Evolutionary conservation across 805 yeast genomes (phyloP).

Genomic region (Lipomyces japonicus): DNA sequence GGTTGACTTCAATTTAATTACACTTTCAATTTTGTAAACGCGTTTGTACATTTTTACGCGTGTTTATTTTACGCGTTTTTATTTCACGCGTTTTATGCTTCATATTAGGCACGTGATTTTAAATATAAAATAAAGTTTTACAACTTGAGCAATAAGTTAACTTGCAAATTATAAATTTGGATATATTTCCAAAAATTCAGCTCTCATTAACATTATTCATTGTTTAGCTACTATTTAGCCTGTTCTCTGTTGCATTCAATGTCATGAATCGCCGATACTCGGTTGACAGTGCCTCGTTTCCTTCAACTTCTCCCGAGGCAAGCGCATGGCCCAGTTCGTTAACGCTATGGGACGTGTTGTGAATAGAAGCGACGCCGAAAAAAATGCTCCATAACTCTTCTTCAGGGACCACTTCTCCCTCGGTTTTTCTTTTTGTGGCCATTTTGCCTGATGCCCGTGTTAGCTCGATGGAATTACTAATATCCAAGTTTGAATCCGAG

Average conservation of each 20-base stretch:
- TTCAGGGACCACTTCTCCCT: slow-evolving; percentile 58
- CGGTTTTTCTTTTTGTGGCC: slow-evolving; percentile 44
- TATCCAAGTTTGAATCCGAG: slow-evolving; percentile 35
- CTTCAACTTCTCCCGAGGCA: slow-evolving; percentile 2
- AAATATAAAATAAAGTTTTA: no score
- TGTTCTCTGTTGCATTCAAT: slow-evolving; percentile 21
- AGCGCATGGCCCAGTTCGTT: slow-evolving; percentile 11
- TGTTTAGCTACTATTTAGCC: no score
- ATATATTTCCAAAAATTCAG: no score
- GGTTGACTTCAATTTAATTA: no score
- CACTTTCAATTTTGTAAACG: no score
- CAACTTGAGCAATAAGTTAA: no score
- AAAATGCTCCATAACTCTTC: slow-evolving; percentile 63
- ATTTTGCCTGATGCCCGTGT: slow-evolving; percentile 50
- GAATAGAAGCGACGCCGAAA: slow-evolving; percentile 37
- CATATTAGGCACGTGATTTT: no score
- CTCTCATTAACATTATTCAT: no score
- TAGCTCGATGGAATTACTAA: slow-evolving; percentile 54
- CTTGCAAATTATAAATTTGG: no score
- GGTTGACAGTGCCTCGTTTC: not conserved
- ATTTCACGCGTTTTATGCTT: no score
- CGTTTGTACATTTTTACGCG: no score
- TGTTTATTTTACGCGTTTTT: no score
- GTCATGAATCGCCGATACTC: slow-evolving; percentile 15
- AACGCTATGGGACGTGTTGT: slow-evolving; percentile 6